Base-by-base conservation (phyloP, 495 filamentous ascomycete genomes). In the Penicillium maclennaniae region DNA sequence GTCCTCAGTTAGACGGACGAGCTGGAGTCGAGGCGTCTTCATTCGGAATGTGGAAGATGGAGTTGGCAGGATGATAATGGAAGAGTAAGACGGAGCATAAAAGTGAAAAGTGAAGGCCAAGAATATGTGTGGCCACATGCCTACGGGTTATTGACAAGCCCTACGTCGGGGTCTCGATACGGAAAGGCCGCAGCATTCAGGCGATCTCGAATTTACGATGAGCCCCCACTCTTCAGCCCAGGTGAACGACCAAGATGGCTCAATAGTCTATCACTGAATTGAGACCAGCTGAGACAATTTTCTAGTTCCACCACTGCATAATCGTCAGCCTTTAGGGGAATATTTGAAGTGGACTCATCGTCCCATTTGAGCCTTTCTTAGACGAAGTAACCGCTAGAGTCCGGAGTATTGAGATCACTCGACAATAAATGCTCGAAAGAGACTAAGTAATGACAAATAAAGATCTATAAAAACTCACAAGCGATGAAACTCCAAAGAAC, bases 11-110 rank as follows among this genome's bases (percentile, higher is more conserved):
- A 63, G 36, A 1, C 56, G 57, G 27, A 55, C 48, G 7, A 63
- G 45, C 16, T 57, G 26, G 5, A 63, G 38, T 9, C 60, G 45
- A 15, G 53, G 6, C 1, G 60, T 63, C 27, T 60, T 46, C 60
- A 60, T 60, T 19, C 6, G 28, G 16, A 4, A 20, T 2, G 31
- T 34, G 5, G 31, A 34, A 4, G 4, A 34, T 34, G 6, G 14
- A 4, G 31, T 3, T 34, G 31, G 27, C 1, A 31, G 10, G 6
- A 31, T 34, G 5, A 23, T 2, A 23, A 23, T 34, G 8, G 31
- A 34, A 12, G 31, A 3, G 1, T 9, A 34, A 34, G 8, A 14
- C 3, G 31, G 8, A 34, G 1, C 4, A 7, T 12, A 31, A 31
- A 31, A 12, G 8, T 34, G 31, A 14, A 34, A 34, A 14, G 5